A percentile compares a stretch with the other conserved stretches of the same genome.
These are phyloP conservation scores for Gastrodia elata DNA, from an alignment of 106 monocot genomes.

Conservation along the genomic window DNA sequence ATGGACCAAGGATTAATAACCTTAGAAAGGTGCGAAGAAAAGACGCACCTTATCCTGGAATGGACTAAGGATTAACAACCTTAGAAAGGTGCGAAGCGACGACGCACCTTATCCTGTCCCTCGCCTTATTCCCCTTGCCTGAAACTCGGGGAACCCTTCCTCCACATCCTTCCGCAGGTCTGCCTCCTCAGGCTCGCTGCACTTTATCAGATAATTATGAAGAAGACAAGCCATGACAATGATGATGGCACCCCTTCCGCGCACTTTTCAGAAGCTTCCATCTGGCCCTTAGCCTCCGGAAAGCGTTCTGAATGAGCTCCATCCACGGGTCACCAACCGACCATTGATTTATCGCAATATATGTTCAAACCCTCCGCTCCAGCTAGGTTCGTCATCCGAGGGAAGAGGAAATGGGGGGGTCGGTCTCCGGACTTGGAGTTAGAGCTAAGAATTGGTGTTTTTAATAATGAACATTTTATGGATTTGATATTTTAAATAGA, in stretches of 20 bases:
- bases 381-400: no score
- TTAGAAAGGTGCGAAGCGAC: slow-evolving; percentile 43
- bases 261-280: slow-evolving; percentile 49
- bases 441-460: no score
- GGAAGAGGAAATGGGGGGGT: no score
- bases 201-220: slow-evolving; percentile 69
- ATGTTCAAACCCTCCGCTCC: no score
- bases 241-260: slow-evolving; percentile 57
- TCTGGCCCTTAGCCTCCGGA: slow-evolving; percentile 27
- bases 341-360: no score
- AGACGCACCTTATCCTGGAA: no score
- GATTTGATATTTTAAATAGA: no score
- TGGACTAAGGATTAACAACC: slow-evolving; percentile 24
- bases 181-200: slow-evolving; percentile 32
- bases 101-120: slow-evolving; percentile 40
- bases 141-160: slow-evolving; percentile 28
- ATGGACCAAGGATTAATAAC: no score
- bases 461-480: no score
- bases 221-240: slow-evolving; percentile 53
- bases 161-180: background rate
- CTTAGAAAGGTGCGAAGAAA: no score
- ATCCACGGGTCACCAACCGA: slow-evolving; percentile 37
- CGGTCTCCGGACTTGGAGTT: no score
- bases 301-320: slow-evolving; percentile 40
- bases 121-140: slow-evolving; percentile 38